phyloP scores from a whole-genome alignment of 495 filamentous ascomycete species.

The Daldinia concentrica region DNA sequence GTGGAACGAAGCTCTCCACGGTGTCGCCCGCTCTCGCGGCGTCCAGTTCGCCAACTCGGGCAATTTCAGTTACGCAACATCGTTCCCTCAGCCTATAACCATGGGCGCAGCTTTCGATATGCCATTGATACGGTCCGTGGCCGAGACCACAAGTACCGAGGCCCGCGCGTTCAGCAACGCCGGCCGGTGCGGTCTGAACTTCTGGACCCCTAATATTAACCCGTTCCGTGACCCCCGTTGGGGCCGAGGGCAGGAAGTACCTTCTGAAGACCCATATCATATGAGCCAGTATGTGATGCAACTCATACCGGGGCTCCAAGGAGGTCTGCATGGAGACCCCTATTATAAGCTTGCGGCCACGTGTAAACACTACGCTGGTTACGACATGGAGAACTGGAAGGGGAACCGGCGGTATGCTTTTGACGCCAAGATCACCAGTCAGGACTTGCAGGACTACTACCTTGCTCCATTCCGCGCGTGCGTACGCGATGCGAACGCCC shows the following conservation, averaged over 20 bases:
- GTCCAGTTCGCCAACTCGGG: slow-evolving; percentile 61
- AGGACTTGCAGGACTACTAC: slow-evolving; percentile 67
- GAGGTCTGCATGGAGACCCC: slow-evolving; percentile 52
- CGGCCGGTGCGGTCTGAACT: slow-evolving; percentile 63
- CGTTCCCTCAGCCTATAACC: slow-evolving; percentile 68
- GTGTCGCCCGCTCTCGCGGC: slow-evolving; percentile 59
- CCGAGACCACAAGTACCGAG: slow-evolving; percentile 65
- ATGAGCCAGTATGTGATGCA: slow-evolving; percentile 57
- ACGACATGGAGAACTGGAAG: slow-evolving; percentile 69
- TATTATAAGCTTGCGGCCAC: slow-evolving; percentile 64
- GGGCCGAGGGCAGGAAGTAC: slow-evolving; percentile 71
- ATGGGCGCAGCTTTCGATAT: slow-evolving; percentile 70
- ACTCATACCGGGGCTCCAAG: slow-evolving; percentile 68
- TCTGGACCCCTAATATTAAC: slow-evolving; percentile 73
- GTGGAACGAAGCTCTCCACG: slow-evolving; percentile 67
- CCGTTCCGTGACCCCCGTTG: slow-evolving; percentile 68
- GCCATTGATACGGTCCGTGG: slow-evolving; percentile 66
- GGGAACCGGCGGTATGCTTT: slow-evolving; percentile 63
- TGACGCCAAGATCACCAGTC: slow-evolving; percentile 63
- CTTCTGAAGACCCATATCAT: slow-evolving; percentile 66
- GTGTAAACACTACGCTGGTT: slow-evolving; percentile 70
- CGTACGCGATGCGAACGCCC: slow-evolving; percentile 63
- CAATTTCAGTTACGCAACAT: slow-evolving; percentile 67
- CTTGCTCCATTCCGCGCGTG: slow-evolving; percentile 61
- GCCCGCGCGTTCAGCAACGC: slow-evolving; percentile 70